A percentile compares a stretch with the other conserved stretches of the same genome.
phyloP scores from a whole-genome alignment of 2,329 filamentous ascomycete genomes.

The Sclerotinia trifoliorum region DNA sequence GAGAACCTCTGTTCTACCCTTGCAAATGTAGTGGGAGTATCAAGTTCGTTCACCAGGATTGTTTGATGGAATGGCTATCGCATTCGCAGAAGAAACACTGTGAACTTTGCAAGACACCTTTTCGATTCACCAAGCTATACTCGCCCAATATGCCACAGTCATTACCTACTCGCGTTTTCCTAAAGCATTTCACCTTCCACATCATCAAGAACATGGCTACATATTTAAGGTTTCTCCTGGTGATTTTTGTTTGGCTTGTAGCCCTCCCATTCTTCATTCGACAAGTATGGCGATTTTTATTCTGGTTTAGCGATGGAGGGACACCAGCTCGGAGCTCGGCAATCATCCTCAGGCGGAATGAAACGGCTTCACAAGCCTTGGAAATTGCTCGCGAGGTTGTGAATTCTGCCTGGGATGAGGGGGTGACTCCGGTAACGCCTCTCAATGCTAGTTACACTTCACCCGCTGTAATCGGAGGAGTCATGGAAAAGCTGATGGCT shows the following conservation, averaged over 20 bases:
- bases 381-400: slow-evolving; percentile 33
- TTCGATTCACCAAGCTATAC: slow-evolving; percentile 97
- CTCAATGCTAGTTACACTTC: slow-evolving; percentile 41
- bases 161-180: slow-evolving; percentile 77
- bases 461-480: slow-evolving; percentile 41
- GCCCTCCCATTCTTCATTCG: slow-evolving; percentile 89
- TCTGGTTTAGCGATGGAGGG: slow-evolving; percentile 60
- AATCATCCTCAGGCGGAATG: slow-evolving; percentile 24
- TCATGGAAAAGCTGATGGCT: slow-evolving; percentile 42
- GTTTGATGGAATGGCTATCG: slow-evolving; percentile 96
- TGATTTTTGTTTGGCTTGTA: slow-evolving; percentile 83
- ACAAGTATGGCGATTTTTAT: slow-evolving; percentile 87
- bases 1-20: slow-evolving; percentile 91
- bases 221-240: slow-evolving; percentile 76
- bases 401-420: slow-evolving; percentile 32
- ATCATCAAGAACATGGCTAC: slow-evolving; percentile 67
- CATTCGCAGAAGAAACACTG: slow-evolving; percentile 99
- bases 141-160: slow-evolving; percentile 86
- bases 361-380: slow-evolving; percentile 29
- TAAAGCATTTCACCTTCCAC: slow-evolving; percentile 75
- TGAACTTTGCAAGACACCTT: slow-evolving; percentile 97
- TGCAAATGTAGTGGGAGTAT: slow-evolving; percentile 99
- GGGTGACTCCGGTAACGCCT: slow-evolving; percentile 37
- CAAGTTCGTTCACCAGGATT: slow-evolving; percentile 97
- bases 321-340: slow-evolving; percentile 30